Evolutionary conservation across 805 yeast genomes (phyloP).

Genomic region (Metschnikowia drakensbergensis): DNA sequence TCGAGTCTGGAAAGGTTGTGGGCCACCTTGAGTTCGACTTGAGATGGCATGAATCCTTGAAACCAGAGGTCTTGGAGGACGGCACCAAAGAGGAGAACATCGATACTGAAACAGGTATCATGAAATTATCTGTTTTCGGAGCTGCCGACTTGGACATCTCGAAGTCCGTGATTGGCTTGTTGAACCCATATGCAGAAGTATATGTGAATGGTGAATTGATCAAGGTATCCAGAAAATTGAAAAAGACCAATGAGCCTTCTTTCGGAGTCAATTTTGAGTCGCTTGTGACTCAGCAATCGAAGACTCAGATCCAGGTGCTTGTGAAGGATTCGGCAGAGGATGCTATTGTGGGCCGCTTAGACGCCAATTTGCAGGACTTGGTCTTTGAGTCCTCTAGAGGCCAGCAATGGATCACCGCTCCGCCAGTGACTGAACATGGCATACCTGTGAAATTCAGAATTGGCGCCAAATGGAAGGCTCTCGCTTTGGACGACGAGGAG

Average conservation of each 20-base stretch:
- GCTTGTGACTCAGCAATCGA: conserved; percentile 57
- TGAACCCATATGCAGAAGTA: conserved; percentile 68
- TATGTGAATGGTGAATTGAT: conserved; percentile 53
- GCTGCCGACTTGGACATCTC: conserved; percentile 56
- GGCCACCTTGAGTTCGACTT: conserved; percentile 59
- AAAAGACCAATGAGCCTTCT: conserved; percentile 67
- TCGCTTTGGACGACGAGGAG: conserved; percentile 49
- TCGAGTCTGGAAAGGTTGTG: conserved; percentile 49
- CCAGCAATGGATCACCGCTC: conserved; percentile 46
- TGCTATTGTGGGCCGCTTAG: conserved; percentile 50
- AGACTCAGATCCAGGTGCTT: conserved; percentile 50
- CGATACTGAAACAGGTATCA: conserved; percentile 69
- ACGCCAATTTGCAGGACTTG: conserved; percentile 51
- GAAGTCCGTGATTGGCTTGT: conserved; percentile 46
- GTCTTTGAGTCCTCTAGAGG: conserved; percentile 48
- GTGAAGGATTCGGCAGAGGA: conserved; percentile 61
- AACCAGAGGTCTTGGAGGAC: conserved; percentile 43
- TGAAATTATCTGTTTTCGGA: conserved; percentile 58
- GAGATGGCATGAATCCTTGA: conserved; percentile 47
- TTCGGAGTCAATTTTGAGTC: conserved; percentile 64
- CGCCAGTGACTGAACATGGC: conserved; percentile 44
- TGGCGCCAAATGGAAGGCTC: conserved; percentile 67
- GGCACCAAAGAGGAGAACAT: conserved; percentile 48
- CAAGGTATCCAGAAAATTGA: conserved; percentile 58
- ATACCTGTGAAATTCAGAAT: conserved; percentile 42